These are phyloP conservation scores for Aquilaria sinensis DNA, from an alignment of 345 rosid species.

Conservation along the genomic window DNA sequence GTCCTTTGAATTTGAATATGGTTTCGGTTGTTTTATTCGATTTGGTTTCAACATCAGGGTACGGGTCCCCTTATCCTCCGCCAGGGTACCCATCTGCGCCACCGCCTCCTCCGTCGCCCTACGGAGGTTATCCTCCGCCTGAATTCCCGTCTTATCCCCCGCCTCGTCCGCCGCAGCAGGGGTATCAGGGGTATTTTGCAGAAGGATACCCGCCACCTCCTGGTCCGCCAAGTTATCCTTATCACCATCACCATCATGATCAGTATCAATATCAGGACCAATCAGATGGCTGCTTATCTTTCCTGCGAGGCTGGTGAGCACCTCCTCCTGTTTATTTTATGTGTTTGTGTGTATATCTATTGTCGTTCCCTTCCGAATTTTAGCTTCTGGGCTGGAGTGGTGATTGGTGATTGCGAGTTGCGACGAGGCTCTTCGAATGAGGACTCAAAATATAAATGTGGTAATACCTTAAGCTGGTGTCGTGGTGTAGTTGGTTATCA, in stretches of 20 bases:
- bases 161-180: slow-evolving; percentile 26
- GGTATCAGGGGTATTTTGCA: slow-evolving; percentile 76
- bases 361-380: no score
- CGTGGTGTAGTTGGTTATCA: slow-evolving; percentile 97
- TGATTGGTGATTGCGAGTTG: no score
- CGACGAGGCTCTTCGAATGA: no score
- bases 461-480: slow-evolving; percentile 23
- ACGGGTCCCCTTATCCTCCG: slow-evolving; percentile 21
- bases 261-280: slow-evolving; percentile 47
- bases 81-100: slow-evolving; percentile 60
- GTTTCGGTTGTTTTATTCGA: background rate
- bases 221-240: slow-evolving; percentile 42
- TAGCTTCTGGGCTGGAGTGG: no score
- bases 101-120: slow-evolving; percentile 43
- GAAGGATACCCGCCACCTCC: slow-evolving; percentile 51
- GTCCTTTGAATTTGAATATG: slow-evolving; percentile 4
- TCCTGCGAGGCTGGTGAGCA: slow-evolving; percentile 70
- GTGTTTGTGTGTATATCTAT: background rate
- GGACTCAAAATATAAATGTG: no score
- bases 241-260: slow-evolving; percentile 35
- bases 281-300: slow-evolving; percentile 50
- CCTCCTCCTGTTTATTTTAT: background rate
- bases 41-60: slow-evolving; percentile 21
- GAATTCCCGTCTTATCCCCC: slow-evolving; percentile 47
- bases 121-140: slow-evolving; percentile 50